Percentiles rank a stretch among this genome's conserved stretches.
Evolutionary conservation across 345 rosid genomes (phyloP).

Genomic region (Salix caprea): DNA sequence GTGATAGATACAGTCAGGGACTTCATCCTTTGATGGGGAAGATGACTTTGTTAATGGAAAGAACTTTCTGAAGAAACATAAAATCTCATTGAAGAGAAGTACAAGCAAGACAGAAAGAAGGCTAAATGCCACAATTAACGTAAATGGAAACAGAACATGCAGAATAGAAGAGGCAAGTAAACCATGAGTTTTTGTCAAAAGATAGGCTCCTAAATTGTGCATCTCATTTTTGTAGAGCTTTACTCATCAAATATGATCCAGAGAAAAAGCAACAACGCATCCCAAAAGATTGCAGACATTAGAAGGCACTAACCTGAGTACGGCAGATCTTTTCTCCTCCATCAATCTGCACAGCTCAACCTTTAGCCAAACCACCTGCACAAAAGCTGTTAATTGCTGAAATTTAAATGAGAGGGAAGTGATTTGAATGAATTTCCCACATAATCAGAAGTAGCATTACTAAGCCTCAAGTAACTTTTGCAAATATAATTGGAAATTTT

Average conservation of each 20-base stretch:
- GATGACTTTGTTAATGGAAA: not conserved
- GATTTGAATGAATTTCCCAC: slow-evolving; percentile 3
- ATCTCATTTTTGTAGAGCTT: not conserved
- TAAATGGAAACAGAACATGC: not conserved
- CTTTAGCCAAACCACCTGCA: slow-evolving; percentile 89
- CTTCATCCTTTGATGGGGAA: not conserved
- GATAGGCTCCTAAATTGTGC: not conserved
- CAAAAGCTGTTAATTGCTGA: slow-evolving; percentile 46
- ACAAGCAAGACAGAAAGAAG: not conserved
- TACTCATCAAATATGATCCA: not conserved
- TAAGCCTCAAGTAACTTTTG: slow-evolving; percentile 8
- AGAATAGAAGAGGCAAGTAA: not conserved
- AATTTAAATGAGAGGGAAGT: slow-evolving; percentile 38
- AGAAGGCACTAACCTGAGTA: slow-evolving; percentile 57
- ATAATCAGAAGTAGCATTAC: slow-evolving; percentile 4
- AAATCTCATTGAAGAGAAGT: no score
- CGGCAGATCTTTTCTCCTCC: slow-evolving; percentile 83
- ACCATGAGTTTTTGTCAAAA: not conserved
- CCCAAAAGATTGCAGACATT: not conserved
- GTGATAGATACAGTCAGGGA: not conserved
- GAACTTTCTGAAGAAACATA: no score
- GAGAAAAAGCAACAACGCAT: not conserved
- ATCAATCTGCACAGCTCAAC: slow-evolving; percentile 77
- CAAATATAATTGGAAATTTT: not conserved
- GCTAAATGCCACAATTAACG: not conserved